Evolutionary conservation across 73 alveolate genomes (phyloP).

Genomic region (Paramecium caudatum): DNA sequence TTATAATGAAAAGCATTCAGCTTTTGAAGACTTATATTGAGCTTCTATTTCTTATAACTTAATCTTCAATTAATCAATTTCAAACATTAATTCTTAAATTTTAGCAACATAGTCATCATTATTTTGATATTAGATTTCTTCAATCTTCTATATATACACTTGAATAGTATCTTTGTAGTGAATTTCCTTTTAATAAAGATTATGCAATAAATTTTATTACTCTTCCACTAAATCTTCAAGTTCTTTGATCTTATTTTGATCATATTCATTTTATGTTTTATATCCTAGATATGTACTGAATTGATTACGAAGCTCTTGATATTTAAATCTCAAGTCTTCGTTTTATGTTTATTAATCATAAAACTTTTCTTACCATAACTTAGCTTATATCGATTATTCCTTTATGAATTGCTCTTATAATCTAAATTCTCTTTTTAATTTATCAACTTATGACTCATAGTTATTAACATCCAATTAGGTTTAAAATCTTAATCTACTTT

Average conservation of each 20-base stretch:
- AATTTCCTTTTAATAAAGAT: not conserved
- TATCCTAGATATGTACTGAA: not conserved
- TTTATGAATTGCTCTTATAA: not conserved
- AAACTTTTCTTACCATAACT: constrained; percentile 3
- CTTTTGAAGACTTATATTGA: not conserved
- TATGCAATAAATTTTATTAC: not conserved
- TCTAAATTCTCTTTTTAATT: constrained; percentile 3
- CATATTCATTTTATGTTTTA: constrained; percentile 39
- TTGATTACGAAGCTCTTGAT: not conserved
- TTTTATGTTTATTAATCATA: constrained; percentile 19
- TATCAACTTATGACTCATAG: constrained; percentile 19
- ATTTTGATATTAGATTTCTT: not conserved
- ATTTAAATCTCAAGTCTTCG: constrained; percentile 12
- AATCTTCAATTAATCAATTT: not conserved
- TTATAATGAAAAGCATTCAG: not conserved
- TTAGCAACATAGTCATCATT: not conserved
- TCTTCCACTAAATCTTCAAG: constrained; percentile 23
- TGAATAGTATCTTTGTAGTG: not conserved
- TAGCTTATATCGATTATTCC: not conserved
- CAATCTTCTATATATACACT: not conserved
- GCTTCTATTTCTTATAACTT: not conserved
- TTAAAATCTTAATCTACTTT: constrained; percentile 21
- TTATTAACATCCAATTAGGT: constrained; percentile 24
- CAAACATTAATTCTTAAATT: not conserved
- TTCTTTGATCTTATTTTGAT: not conserved